Evolutionary conservation across 257 asterid genomes (phyloP).

Genomic region (Rhazya stricta): DNA sequence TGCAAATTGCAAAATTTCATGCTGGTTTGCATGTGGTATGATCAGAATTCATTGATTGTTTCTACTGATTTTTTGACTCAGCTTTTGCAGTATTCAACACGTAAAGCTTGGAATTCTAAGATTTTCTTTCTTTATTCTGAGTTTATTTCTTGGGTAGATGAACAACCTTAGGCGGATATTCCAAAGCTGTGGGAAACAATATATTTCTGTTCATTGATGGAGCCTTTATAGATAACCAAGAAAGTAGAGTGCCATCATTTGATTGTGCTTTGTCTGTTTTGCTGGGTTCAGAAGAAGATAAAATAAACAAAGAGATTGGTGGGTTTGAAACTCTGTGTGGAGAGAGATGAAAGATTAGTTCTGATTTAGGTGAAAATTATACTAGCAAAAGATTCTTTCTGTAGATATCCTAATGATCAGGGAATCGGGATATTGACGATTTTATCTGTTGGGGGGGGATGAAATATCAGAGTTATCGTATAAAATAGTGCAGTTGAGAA

Average conservation of each 20-base stretch:
- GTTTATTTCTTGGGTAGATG: slow-evolving; percentile 60
- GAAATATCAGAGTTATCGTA: slow-evolving; percentile 1
- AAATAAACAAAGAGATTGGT: slow-evolving; percentile 18
- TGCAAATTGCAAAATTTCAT: slow-evolving; percentile 20
- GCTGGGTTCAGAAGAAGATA: slow-evolving; percentile 13
- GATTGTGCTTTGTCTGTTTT: slow-evolving; percentile 19
- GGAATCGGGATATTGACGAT: slow-evolving; percentile 19
- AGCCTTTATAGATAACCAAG: neutral
- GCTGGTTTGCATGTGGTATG: neutral
- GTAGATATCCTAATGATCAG: slow-evolving; percentile 22
- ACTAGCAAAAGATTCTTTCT: slow-evolving; percentile 37
- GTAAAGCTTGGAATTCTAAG: slow-evolving; percentile 25
- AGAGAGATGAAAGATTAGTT: slow-evolving; percentile 31
- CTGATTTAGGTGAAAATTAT: slow-evolving; percentile 53
- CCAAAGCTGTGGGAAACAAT: slow-evolving; percentile 25
- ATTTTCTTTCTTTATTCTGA: slow-evolving; percentile 10
- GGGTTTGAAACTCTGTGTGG: slow-evolving; percentile 30
- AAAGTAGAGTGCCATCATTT: neutral
- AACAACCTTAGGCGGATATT: slow-evolving; percentile 63
- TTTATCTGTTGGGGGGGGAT: slow-evolving; percentile 24
- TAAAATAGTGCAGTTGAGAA: slow-evolving; percentile 15
- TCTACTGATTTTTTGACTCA: slow-evolving; percentile 28
- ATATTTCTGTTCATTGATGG: neutral
- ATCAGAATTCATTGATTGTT: slow-evolving; percentile 4
- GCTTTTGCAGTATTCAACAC: slow-evolving; percentile 34